Evolutionary conservation across 1,139 yeast genomes (phyloP).

Genomic region (Debaryomycetaceae sp.): DNA sequence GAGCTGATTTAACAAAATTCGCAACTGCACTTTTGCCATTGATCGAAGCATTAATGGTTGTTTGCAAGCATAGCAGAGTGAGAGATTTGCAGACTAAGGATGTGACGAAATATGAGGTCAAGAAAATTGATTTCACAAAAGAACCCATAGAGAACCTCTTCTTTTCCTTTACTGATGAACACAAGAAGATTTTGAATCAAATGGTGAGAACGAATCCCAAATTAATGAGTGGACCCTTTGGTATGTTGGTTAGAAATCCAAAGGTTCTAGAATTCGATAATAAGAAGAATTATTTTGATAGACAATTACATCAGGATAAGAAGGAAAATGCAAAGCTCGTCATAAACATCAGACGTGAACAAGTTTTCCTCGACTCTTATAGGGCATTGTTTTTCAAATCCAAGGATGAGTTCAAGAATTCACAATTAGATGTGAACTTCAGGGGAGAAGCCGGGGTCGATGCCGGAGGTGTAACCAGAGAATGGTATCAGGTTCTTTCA

Average conservation of each 20-base stretch:
- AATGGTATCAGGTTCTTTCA: constrained; percentile 94
- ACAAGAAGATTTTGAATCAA: constrained; percentile 82
- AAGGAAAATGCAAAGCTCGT: constrained; percentile 49
- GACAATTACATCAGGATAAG: constrained; percentile 55
- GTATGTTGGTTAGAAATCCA: constrained; percentile 85
- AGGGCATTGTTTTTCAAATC: constrained; percentile 78
- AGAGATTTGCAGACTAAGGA: constrained; percentile 62
- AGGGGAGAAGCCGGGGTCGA: constrained; percentile 96
- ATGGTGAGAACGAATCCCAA: constrained; percentile 92
- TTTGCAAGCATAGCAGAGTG: constrained; percentile 82
- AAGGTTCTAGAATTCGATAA: constrained; percentile 92
- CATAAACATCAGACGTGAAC: constrained; percentile 78
- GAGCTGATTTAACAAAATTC: constrained; percentile 49
- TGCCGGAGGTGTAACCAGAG: constrained; percentile 97
- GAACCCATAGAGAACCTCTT: constrained; percentile 80
- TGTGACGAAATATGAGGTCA: constrained; percentile 55
- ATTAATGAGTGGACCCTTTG: constrained; percentile 94
- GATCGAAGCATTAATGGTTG: constrained; percentile 92
- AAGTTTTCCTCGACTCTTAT: constrained; percentile 89
- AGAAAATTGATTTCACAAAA: constrained; percentile 60
- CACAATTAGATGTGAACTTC: constrained; percentile 76
- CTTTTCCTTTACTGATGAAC: constrained; percentile 86
- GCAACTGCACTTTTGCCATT: constrained; percentile 83
- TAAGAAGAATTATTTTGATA: constrained; percentile 80
- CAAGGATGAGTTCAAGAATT: constrained; percentile 68